These are phyloP conservation scores for Cercospora sp. DNA, from an alignment of 2,329 filamentous ascomycete genomes.

Conservation along the genomic window DNA sequence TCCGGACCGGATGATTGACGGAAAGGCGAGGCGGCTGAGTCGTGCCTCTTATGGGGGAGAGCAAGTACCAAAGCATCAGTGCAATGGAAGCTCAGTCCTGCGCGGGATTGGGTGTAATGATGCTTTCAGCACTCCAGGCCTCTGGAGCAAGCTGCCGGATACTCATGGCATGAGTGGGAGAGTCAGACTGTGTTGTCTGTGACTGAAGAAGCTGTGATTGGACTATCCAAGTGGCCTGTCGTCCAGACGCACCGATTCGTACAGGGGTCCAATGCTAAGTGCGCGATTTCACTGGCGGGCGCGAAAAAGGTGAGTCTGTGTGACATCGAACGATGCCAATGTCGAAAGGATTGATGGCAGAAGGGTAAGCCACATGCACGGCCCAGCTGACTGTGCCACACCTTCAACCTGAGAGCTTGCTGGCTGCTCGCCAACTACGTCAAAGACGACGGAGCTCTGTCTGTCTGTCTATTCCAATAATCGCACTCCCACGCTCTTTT, in stretches of 20 bases:
- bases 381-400: conserved; percentile 2
- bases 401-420: background rate
- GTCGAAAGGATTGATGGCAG: background rate
- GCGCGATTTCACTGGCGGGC: background rate
- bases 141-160: conserved; percentile 4
- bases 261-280: background rate
- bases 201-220: too few relatives aligned
- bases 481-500: background rate
- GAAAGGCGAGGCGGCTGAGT: conserved; percentile 69
- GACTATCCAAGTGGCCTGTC: too few relatives aligned
- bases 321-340: background rate
- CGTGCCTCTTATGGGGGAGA: conserved; percentile 76
- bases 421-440: conserved; percentile 3
- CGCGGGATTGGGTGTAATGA: background rate
- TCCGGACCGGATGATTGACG: conserved; percentile 64
- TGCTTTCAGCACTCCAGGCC: background rate
- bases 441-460: conserved; percentile 3
- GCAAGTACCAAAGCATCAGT: conserved; percentile 52
- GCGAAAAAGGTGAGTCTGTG: background rate
- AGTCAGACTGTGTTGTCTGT: background rate
- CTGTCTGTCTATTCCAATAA: background rate
- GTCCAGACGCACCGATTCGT: background rate
- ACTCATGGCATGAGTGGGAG: background rate
- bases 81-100: too few relatives aligned
- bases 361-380: background rate